Conservation (phyloP, 805 yeast genomes). For the Nakazawaea ishiwadae region DNA sequence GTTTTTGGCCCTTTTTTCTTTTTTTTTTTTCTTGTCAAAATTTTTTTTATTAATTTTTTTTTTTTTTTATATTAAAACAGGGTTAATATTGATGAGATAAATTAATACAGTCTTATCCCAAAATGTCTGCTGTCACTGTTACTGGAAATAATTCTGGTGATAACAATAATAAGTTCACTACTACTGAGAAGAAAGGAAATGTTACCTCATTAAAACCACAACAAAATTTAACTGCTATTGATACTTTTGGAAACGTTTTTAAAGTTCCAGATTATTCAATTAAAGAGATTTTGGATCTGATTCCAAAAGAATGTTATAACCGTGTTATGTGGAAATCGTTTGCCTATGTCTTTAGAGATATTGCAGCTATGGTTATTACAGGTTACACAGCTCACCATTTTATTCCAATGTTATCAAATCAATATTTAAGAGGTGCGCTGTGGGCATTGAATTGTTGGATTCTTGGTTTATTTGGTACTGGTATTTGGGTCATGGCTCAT, state of each 20-base stretch:
- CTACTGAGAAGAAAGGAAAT: conserved; percentile 33
- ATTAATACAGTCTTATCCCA: too few relatives aligned
- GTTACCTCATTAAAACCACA: conserved; percentile 31
- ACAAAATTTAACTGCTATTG: conserved; percentile 40
- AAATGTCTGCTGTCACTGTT: conserved; percentile 30
- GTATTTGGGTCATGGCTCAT: conserved; percentile 83
- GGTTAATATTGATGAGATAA: too few relatives aligned
- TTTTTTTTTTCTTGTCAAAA: too few relatives aligned
- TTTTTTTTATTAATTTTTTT: too few relatives aligned
- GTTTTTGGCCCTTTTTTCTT: too few relatives aligned
- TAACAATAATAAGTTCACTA: conserved; percentile 2
- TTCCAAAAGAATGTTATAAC: conserved; percentile 73
- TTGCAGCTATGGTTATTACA: conserved; percentile 39
- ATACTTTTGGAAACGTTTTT: conserved; percentile 62
- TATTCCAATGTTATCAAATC: conserved; percentile 46
- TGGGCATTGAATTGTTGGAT: conserved; percentile 54
- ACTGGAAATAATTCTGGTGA: conserved; percentile 19
- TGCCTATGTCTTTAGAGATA: conserved; percentile 65
- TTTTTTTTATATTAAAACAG: too few relatives aligned
- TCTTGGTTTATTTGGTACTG: conserved; percentile 69
- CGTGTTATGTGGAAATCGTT: conserved; percentile 51
- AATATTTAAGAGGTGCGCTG: conserved; percentile 41
- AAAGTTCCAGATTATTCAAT: conserved; percentile 72
- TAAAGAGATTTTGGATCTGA: conserved; percentile 66
- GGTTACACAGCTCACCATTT: conserved; percentile 50